Base-by-base conservation (phyloP, 768 basidiomycete species). In the Mrakia hoshinonis region DNA sequence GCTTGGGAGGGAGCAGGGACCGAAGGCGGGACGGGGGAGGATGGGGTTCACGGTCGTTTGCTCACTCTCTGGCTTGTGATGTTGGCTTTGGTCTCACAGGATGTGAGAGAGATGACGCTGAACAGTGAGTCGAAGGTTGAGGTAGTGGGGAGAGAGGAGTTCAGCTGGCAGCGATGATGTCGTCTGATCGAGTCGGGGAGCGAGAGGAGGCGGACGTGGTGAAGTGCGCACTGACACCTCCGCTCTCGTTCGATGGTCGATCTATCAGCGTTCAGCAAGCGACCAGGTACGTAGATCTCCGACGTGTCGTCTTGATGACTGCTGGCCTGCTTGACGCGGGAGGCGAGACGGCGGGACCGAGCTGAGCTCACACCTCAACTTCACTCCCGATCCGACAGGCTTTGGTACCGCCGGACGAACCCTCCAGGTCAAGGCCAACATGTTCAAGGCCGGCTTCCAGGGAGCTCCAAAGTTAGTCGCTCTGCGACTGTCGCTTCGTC, bases 361-460 rank as follows among this genome's bases (percentile, higher is more conserved):
- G 26, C 22, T 34, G 55, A 58, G 26, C 55, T 26, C 29, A 31
- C 29, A 58, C 55, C 55, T 31, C 20, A n/a, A 24, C 55, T 34
- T 58, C n/a, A n/a, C 24, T 13, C 18, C 20, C 55, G 13, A 26
- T 36, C 55, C 55, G 24, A 2, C 55, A 58, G 55, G 55, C 6
- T 58, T 31, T 13, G 55, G 55, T 12, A 58, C 55, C 6, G 55
- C 55, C 34, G 55, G 55, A 31, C 0, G 55, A 58, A 26, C 55
- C 1, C 55, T 58, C 26, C 31, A 58, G 20, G 55, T 58, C 15
- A 34, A 15, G 20, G 55, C 55, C 31, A 58, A 58, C 55, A 58
- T 58, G 55, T 58, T 58, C 55, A 58, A 58, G 31, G 26, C 29
- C 34, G 55, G 55, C 55, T 58, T 58, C 55, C 26, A 58, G 55